Evolutionary conservation across 305 asterid genomes (phyloP).

Genomic region (Fraxinus angustifolia): DNA sequence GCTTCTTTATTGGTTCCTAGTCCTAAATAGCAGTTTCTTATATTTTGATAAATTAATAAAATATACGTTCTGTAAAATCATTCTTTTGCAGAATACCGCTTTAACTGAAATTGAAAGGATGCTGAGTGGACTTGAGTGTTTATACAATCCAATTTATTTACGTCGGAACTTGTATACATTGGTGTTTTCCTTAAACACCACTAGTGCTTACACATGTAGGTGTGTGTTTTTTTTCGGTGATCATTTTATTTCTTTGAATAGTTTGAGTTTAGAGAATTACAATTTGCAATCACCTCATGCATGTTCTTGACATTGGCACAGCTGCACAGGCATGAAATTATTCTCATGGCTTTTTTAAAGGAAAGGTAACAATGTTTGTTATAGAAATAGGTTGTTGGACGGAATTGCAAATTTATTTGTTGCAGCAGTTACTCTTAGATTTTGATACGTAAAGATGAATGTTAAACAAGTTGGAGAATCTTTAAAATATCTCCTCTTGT

Average conservation of each 20-base stretch:
- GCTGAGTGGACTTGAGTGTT: background rate
- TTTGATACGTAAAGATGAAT: background rate
- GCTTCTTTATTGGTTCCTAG: background rate
- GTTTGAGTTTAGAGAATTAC: background rate
- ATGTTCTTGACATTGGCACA: background rate
- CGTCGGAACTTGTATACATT: background rate
- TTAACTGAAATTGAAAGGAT: background rate
- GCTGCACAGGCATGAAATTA: background rate
- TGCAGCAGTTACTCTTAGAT: background rate
- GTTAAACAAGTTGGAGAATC: background rate
- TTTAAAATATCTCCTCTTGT: background rate
- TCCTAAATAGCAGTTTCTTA: background rate
- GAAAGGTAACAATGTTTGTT: background rate
- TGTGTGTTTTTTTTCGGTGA: background rate
- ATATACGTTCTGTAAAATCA: background rate
- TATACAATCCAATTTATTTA: background rate
- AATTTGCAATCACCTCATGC: background rate
- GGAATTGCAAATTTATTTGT: background rate
- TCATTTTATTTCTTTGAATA: background rate
- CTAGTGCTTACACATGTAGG: background rate
- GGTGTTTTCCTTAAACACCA: constrained; percentile 1
- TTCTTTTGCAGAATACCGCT: background rate
- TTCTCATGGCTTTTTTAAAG: background rate
- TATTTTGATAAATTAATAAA: background rate
- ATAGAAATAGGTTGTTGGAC: background rate